These are phyloP conservation scores for Boletus sp. DNA, from an alignment of 768 basidiomycete genomes.

Conservation along the genomic window DNA sequence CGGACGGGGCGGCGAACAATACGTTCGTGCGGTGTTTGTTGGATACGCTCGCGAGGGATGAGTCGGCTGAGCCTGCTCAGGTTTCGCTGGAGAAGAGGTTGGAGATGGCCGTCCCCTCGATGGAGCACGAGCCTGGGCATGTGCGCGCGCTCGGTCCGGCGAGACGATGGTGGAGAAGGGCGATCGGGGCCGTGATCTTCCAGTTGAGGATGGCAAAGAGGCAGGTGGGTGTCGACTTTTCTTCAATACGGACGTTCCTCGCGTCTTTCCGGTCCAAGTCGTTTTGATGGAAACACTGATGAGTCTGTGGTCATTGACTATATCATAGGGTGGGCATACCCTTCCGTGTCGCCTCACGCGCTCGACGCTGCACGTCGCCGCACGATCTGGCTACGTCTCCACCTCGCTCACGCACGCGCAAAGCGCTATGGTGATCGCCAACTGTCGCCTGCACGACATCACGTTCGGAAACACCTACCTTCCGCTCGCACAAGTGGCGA, in stretches of 20 bases:
- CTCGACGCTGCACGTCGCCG: slow-evolving; percentile 36
- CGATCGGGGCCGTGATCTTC: slow-evolving; percentile 41
- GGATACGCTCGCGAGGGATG: slow-evolving; percentile 34
- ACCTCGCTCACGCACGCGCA: slow-evolving; percentile 30
- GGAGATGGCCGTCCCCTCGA: slow-evolving; percentile 39
- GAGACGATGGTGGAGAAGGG: slow-evolving; percentile 45
- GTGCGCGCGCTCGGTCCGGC: slow-evolving; percentile 33
- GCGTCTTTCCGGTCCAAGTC: not conserved
- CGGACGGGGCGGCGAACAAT: slow-evolving; percentile 46
- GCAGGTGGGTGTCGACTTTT: slow-evolving; percentile 30
- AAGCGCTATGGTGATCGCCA: slow-evolving; percentile 33
- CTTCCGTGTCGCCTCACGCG: slow-evolving; percentile 44
- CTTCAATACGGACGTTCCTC: not conserved
- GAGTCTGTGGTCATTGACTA: slow-evolving; percentile 37
- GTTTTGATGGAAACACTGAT: slow-evolving; percentile 17
- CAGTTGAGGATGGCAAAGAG: slow-evolving; percentile 33
- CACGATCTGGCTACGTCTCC: slow-evolving; percentile 30
- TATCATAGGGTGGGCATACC: slow-evolving; percentile 55
- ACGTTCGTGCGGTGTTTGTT: slow-evolving; percentile 46
- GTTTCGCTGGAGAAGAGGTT: slow-evolving; percentile 40
- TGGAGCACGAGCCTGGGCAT: slow-evolving; percentile 35
- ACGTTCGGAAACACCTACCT: slow-evolving; percentile 54
- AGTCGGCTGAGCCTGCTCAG: slow-evolving; percentile 7
- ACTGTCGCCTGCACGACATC: slow-evolving; percentile 41
- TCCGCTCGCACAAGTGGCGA: slow-evolving; percentile 50